Base-by-base conservation (phyloP, 306 rosid species). In the Leucaena leucocephala region DNA sequence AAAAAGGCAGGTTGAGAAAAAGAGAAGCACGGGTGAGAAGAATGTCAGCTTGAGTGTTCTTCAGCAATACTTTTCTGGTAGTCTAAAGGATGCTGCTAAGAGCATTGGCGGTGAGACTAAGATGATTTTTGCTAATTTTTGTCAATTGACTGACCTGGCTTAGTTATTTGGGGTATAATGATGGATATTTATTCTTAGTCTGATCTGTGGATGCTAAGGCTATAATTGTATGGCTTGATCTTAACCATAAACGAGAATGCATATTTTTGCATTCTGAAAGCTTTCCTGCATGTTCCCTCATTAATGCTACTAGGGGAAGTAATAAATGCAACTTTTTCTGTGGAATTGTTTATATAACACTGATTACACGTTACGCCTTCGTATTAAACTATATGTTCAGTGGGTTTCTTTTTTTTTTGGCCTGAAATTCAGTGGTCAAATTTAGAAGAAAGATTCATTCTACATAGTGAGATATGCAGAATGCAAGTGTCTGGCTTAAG, bases 11-110 rank as follows among this genome's bases (percentile, higher is more conserved):
- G 73, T 74, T n/a, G 98, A 92, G 83, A 95, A 87, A 85, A 95
- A 87, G 83, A 88, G 89, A 74, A 87, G 85, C 82, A 81, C 93
- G 15, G 88, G 87, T 49, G 95, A 92, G 90, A 95, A 90, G 84
- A 92, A 80, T 83, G 96, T 95, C 83, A 92, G 98, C 85, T 85
- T 92, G 86, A 91, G 88, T 77, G 96, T 96, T 71, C 97, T 96
- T 72, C 98, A 89, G 78, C 98, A 89, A 72, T 88, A 96, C 82
- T 96, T 96, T 79, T 93, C 99, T 73, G 97, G 99, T 76, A 96
- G 96, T 88, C 89, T 96, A 40, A 96, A 96, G 89, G 98, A 96
- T 81, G 99, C 99, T 14, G 98, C 99, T 42, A 96, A 90, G 82
- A 91, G 91, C 86, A 88, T 93, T 59, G 99, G 99, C 19, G 98